Evolutionary conservation across 179 eudicot species (phyloP).

Genomic region (Patellifolia procumbens): DNA sequence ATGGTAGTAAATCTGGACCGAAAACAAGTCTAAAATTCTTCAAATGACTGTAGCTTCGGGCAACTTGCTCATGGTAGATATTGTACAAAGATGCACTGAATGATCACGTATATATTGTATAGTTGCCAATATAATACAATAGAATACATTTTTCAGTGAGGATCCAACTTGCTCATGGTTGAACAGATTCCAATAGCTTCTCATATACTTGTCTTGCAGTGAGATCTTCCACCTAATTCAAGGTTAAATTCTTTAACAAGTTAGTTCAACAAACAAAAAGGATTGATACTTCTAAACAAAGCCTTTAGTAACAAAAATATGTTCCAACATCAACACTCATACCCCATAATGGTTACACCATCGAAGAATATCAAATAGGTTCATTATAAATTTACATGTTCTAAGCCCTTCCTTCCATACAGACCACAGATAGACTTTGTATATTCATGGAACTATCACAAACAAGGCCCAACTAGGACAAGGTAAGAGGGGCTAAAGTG

Average conservation of each 20-base stretch:
- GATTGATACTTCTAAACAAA: neutral
- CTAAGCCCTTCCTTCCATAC: neutral
- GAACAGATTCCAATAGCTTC: conserved; percentile 52
- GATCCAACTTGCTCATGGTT: conserved; percentile 30
- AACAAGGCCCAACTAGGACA: neutral
- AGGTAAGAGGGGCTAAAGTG: neutral
- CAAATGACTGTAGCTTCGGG: too few relatives aligned
- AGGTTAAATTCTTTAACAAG: neutral
- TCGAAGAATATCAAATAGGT: neutral
- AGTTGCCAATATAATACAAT: conserved; percentile 18
- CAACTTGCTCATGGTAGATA: too few relatives aligned
- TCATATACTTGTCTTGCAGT: conserved; percentile 50
- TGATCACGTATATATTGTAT: too few relatives aligned
- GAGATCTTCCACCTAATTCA: conserved; percentile 50
- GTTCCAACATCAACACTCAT: neutral
- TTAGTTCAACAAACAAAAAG: neutral
- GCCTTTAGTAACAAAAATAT: neutral
- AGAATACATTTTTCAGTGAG: neutral
- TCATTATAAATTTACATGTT: neutral
- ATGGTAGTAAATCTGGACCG: too few relatives aligned
- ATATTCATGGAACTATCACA: neutral
- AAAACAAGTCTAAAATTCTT: too few relatives aligned
- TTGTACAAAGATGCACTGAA: too few relatives aligned
- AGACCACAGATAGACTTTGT: neutral
- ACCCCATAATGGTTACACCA: neutral